These are phyloP conservation scores for Candida adriatica DNA, from an alignment of 805 yeast species.

Conservation along the genomic window DNA sequence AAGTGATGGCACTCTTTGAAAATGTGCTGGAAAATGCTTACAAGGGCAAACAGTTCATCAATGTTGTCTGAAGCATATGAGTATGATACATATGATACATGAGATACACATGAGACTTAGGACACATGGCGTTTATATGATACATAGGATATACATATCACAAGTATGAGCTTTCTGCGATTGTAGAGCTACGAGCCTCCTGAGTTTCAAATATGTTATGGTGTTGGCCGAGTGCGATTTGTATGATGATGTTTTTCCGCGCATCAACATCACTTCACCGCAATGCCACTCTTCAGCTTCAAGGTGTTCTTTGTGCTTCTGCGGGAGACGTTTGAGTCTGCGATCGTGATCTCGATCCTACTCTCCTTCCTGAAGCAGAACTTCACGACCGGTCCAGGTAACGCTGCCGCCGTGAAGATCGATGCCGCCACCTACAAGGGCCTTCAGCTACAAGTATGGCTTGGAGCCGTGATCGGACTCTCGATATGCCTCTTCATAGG, in stretches of 20 bases:
- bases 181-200: too few species aligned
- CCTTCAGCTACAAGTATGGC: constrained; percentile 68
- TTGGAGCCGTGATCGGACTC: constrained; percentile 74
- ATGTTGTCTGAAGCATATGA: constrained; percentile 16
- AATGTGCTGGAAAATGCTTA: constrained; percentile 31
- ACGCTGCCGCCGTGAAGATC: constrained; percentile 21
- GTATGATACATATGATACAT: background rate
- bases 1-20: constrained; percentile 28
- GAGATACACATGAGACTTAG: too few species aligned
- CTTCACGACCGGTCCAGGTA: constrained; percentile 34
- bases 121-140: too few species aligned
- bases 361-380: constrained; percentile 90
- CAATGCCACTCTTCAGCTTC: constrained; percentile 31
- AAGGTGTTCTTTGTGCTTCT: constrained; percentile 79
- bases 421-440: constrained; percentile 30
- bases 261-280: too few species aligned
- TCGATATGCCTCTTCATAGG: constrained; percentile 68
- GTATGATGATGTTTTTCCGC: too few species aligned
- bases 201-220: too few species aligned
- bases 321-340: constrained; percentile 91
- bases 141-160: too few species aligned
- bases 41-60: constrained; percentile 41
- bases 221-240: too few species aligned
- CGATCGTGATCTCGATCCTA: constrained; percentile 83
- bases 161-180: too few species aligned